Evolutionary conservation across 2,329 filamentous ascomycete species (phyloP), one percentile per base, ranked within the genome.

Genomic region (Beauveria bassiana): DNA sequence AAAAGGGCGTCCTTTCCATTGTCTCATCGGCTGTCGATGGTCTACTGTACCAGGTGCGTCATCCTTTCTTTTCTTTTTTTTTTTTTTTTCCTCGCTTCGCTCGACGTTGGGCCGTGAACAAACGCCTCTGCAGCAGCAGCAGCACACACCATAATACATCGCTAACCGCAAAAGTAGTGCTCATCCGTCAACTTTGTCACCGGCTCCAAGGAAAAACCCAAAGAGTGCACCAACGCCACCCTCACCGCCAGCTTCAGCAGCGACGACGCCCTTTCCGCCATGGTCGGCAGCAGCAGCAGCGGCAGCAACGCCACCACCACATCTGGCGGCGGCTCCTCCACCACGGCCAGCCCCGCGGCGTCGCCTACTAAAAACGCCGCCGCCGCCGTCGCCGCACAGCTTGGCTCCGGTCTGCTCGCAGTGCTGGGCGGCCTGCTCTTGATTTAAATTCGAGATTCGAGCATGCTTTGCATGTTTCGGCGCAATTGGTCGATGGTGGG

Each of bases 11-110:
- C 18, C 68, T 87, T 5, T 72, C 79, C 49, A 71, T 86, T 34
- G 78, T 82, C 0, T 77, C 76, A 24, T 74, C 79, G 22, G 83
- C 79, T 0, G 73, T 77, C 0, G 85, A 87, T 63, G 85, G 85
- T 3, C 64, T 81, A 18, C 71, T 86, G 6, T 86, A 79, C 68
- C 79, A 84, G 75, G 83, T 85, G 70, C 59, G 74, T 42, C 34
- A 1, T 6, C 1, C 2, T 38, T 3, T 6, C 3, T 3, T n/a
- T 16, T 9, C 16, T 12, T 2, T 12, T 3, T 18, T 22, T 22
- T 26, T 53, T 54, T 45, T 54, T 43, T 56, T 34, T 43, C 53
- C 53, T 56, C 50, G 34, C 61, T 54, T 53, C 46, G 46, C 46
- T 50, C 46, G 46, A 49, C 46, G 46, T 38, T 1, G 46, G 45